Evolutionary conservation across 2,329 filamentous ascomycete genomes (phyloP), one percentile per base, ranked within the genome.

Genomic region (Calonectria pauciramosa): DNA sequence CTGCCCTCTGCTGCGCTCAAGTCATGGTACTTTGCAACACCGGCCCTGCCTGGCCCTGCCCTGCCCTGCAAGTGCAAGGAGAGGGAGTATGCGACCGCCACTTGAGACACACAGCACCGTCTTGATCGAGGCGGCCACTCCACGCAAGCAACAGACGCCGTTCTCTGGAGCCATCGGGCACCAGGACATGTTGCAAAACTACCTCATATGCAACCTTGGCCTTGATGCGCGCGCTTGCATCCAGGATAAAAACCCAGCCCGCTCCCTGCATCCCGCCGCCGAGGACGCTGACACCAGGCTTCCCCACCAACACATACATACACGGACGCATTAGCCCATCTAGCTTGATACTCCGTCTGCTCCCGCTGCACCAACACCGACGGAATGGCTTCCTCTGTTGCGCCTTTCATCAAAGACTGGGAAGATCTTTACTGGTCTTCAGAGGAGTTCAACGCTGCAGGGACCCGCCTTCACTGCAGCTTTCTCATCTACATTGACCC

Each of bases 401-500:
- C 71, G 47, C 70, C 73, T 23, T 38, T 71, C 30, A 20, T 75
- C 28, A 63, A 41, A 9, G 71, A 63, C 44, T 76, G 56, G 72
- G 41, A 73, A 30, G 63, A 73, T 32, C 49, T 75, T 41, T 71
- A 73, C 64, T 77, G 51, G 70, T 74, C 72, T 23, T 75, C 73
- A 8, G 73, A 77, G 60, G 68, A 75, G 38, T 54, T 75, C 68
- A 60, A 75, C n/a, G 60, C 64, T 54, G 73, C 73, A 28, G 75
- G 71, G 26, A 44, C 54, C 44, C 63, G 70, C 64, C 78, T 80
- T 38, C 70, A 76, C 73, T 79, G 79, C 65, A 80, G 77, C 65
- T 79, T 78, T 73, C 77, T 77, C 68, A 73, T 79, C 70, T 78
- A 75, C 72, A 75, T 71, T 59, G 59, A 70, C 54, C 63, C 72